Evolutionary conservation across 495 filamentous ascomycete genomes (phyloP).

Genomic region (Xylaria flabelliformis): DNA sequence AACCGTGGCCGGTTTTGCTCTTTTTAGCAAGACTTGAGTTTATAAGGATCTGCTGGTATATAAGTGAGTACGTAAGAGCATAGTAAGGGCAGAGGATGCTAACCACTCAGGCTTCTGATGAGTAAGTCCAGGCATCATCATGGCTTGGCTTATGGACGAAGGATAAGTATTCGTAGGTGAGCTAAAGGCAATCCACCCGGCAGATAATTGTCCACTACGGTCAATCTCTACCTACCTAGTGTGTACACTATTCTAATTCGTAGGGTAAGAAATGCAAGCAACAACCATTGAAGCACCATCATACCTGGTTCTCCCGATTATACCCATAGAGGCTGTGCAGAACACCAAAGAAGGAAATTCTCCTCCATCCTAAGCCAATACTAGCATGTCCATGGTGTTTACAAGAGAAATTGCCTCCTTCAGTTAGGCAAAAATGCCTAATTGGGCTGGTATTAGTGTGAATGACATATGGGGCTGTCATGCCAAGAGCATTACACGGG

Average conservation of each 20-base stretch:
- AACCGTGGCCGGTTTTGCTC: neutral
- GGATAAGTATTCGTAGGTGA: neutral
- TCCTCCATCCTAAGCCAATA: neutral
- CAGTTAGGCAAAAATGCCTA: neutral
- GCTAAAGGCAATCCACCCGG: neutral
- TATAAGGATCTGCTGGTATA: neutral
- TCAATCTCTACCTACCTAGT: neutral
- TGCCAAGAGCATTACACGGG: neutral
- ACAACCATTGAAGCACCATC: neutral
- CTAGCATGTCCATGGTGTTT: neutral
- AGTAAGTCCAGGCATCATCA: neutral
- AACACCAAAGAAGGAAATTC: neutral
- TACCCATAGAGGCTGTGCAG: neutral
- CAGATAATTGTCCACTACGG: neutral
- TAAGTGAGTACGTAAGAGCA: neutral
- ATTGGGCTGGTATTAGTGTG: neutral
- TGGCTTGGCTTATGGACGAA: slow-evolving; percentile 1
- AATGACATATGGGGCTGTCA: neutral
- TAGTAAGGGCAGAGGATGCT: neutral
- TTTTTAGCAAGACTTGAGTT: neutral
- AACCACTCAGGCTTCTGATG: slow-evolving; percentile 8
- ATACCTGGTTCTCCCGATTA: neutral
- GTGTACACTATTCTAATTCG: neutral
- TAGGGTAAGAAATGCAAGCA: neutral
- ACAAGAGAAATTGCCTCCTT: neutral